Conservation (phyloP, 108 stramenopile genomes). For the Hondaea fermentalgiana region DNA sequence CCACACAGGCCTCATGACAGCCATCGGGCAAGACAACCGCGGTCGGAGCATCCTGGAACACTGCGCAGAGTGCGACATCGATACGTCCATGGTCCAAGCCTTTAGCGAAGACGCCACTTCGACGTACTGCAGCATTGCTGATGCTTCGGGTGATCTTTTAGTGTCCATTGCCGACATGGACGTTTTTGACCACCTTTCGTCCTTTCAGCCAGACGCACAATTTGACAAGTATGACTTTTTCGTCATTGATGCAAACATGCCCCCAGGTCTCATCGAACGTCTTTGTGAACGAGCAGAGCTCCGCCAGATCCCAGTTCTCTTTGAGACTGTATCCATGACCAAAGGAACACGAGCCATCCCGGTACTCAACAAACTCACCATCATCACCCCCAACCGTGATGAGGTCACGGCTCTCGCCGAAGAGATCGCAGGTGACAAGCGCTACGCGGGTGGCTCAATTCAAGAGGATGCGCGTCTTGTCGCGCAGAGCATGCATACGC, state of each 20-base stretch:
- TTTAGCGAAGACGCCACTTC: slow-evolving; percentile 47
- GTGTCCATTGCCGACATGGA: slow-evolving; percentile 74
- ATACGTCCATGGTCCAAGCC: slow-evolving; percentile 14
- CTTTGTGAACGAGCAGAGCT: not conserved
- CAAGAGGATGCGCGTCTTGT: not conserved
- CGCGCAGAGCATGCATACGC: not conserved
- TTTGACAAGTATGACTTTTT: slow-evolving; percentile 39
- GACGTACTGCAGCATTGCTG: slow-evolving; percentile 63
- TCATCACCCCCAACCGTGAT: slow-evolving; percentile 2
- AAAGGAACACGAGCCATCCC: not conserved
- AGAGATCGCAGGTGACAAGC: not conserved
- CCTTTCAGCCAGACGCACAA: slow-evolving; percentile 20
- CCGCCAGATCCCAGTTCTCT: not conserved
- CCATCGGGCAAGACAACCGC: slow-evolving; percentile 58
- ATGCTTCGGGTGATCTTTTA: slow-evolving; percentile 57
- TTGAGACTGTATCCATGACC: not conserved
- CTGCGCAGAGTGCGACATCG: slow-evolving; percentile 16
- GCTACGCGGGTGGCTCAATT: not conserved
- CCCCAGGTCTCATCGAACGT: slow-evolving; percentile 17
- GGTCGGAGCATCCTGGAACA: slow-evolving; percentile 51
- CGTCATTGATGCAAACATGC: slow-evolving; percentile 65
- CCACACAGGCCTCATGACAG: slow-evolving; percentile 48
- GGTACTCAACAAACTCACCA: not conserved
- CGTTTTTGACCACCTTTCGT: slow-evolving; percentile 43
- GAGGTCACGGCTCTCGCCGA: not conserved